Evolutionary conservation across 2,329 filamentous ascomycete species (phyloP).

Genomic region (Pseudogymnoascus verrucosus): DNA sequence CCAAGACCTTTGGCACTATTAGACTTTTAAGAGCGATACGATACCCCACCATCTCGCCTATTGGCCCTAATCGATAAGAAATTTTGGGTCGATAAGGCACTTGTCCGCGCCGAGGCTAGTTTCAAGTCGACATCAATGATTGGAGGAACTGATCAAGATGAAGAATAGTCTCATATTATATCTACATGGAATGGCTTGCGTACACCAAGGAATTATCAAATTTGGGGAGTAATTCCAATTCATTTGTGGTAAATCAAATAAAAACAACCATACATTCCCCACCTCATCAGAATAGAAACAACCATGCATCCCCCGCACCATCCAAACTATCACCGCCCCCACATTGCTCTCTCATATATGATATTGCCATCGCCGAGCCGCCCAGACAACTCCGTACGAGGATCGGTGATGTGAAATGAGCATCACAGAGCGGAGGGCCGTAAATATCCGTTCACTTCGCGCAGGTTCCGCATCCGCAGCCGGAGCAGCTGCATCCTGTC

Average conservation of each 20-base stretch:
- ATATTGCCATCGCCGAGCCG: neutral
- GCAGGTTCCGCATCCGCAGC: neutral
- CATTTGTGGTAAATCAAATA: neutral
- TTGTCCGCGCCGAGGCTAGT: neutral
- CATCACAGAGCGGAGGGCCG: neutral
- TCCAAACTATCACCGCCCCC: neutral
- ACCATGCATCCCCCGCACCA: neutral
- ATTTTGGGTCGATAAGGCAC: neutral
- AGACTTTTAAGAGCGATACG: neutral
- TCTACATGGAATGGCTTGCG: neutral
- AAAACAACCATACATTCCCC: conserved; percentile 2
- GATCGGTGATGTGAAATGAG: neutral
- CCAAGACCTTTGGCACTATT: conserved; percentile 3
- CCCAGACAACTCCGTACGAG: neutral
- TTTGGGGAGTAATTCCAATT: neutral
- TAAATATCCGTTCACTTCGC: neutral
- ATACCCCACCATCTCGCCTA: conserved; percentile 7
- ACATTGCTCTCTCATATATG: neutral
- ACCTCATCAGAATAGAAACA: neutral
- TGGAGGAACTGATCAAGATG: neutral
- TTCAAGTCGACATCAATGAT: neutral
- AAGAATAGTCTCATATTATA: neutral
- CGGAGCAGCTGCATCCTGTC: neutral
- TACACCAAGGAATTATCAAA: neutral
- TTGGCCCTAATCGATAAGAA: conserved; percentile 8